Evolutionary conservation across 257 asterid genomes (phyloP).

Genomic region (Nicotiana tomentosiformis): DNA sequence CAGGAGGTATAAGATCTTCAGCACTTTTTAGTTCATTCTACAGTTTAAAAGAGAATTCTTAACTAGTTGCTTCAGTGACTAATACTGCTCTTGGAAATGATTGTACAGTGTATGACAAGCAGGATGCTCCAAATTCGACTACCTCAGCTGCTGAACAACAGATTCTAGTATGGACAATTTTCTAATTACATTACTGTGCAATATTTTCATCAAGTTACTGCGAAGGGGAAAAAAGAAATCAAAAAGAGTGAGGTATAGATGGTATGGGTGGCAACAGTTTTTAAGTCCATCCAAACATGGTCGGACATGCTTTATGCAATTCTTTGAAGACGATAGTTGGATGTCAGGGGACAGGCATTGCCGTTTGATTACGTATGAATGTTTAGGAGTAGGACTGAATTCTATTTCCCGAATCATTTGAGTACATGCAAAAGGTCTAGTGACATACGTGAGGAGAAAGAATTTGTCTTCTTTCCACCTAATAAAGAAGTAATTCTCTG

Average conservation of each 20-base stretch:
- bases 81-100: constrained; percentile 19
- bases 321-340: not conserved
- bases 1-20: constrained; percentile 61
- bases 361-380: not conserved
- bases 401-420: not conserved
- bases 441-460: not conserved
- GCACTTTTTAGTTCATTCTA: not conserved
- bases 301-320: not conserved
- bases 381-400: not conserved
- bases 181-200: constrained; percentile 10
- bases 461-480: not conserved
- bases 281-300: not conserved
- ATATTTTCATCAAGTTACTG: not conserved
- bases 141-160: constrained; percentile 89
- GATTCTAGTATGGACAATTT: constrained; percentile 61
- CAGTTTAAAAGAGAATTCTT: not conserved
- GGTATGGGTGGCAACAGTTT: not conserved
- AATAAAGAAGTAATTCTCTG: not conserved
- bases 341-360: not conserved
- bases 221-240: not conserved
- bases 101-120: constrained; percentile 54
- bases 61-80: not conserved
- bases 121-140: constrained; percentile 53
- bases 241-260: not conserved
- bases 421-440: not conserved